Evolutionary conservation across 2,329 filamentous ascomycete genomes (phyloP).

Genomic region (Drechmeria coniospora): DNA sequence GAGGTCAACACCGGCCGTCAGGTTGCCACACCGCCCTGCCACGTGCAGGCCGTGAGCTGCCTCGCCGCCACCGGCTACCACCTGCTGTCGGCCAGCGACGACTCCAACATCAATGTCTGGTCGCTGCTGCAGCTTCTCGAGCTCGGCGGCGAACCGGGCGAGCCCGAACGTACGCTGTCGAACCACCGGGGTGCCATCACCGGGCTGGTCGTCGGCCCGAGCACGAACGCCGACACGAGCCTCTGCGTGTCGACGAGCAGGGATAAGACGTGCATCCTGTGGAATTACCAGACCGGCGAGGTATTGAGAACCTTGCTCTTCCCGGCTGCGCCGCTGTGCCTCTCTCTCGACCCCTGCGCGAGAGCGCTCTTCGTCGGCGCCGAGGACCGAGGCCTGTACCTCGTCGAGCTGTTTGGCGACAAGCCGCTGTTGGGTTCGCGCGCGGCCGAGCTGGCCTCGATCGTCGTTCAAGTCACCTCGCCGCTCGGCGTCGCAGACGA

Average conservation of each 20-base stretch:
- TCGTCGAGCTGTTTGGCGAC: slow-evolving; percentile 54
- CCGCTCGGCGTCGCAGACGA: slow-evolving; percentile 42
- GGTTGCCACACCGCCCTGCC: slow-evolving; percentile 59
- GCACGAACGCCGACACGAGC: slow-evolving; percentile 52
- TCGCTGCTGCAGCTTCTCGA: slow-evolving; percentile 60
- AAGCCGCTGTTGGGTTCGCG: slow-evolving; percentile 38
- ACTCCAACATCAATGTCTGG: slow-evolving; percentile 90
- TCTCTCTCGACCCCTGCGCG: slow-evolving; percentile 68
- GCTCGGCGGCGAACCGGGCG: slow-evolving; percentile 36
- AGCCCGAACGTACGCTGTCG: slow-evolving; percentile 64
- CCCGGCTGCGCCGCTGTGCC: slow-evolving; percentile 53
- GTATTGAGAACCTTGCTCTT: slow-evolving; percentile 72
- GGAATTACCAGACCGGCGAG: slow-evolving; percentile 75
- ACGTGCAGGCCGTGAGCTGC: slow-evolving; percentile 67
- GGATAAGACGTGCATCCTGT: slow-evolving; percentile 81
- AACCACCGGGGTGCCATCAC: slow-evolving; percentile 64
- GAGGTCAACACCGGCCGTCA: slow-evolving; percentile 72
- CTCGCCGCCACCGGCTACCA: slow-evolving; percentile 58
- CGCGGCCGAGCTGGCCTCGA: slow-evolving; percentile 37
- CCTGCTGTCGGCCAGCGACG: slow-evolving; percentile 63
- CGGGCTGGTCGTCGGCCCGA: slow-evolving; percentile 46
- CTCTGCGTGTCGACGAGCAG: slow-evolving; percentile 71
- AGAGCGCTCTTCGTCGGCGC: slow-evolving; percentile 70
- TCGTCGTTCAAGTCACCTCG: slow-evolving; percentile 37
- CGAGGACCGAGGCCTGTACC: slow-evolving; percentile 65